phyloP scores from a whole-genome alignment of 441 rosid species.

The California macrophylla region DNA sequence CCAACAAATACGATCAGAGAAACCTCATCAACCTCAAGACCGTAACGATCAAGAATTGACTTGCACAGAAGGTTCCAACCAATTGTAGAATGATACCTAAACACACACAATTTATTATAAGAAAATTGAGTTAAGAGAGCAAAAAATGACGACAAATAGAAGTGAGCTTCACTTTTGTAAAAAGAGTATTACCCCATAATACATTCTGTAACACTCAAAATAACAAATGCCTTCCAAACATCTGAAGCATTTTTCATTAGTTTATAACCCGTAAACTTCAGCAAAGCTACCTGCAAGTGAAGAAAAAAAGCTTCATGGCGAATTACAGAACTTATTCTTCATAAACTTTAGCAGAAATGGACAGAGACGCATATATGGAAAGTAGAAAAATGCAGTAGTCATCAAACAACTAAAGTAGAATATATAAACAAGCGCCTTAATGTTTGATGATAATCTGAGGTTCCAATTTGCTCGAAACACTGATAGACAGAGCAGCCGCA shows the following conservation, averaged over 20 bases:
- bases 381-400: not conserved
- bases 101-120: not conserved
- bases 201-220: constrained; percentile 66
- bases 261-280: constrained; percentile 88
- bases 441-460: not conserved
- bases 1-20: constrained; percentile 55
- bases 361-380: not conserved
- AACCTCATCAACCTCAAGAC: constrained; percentile 58
- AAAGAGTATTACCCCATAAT: constrained; percentile 63
- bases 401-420: not conserved
- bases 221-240: constrained; percentile 82
- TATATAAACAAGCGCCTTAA: not conserved
- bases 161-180: not conserved
- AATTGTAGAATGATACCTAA: constrained; percentile 85
- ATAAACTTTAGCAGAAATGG: constrained; percentile 1
- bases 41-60: constrained; percentile 70
- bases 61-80: constrained; percentile 82
- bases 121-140: not conserved
- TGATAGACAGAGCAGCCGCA: not conserved
- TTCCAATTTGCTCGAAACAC: not conserved
- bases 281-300: constrained; percentile 78
- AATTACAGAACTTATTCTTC: not conserved
- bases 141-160: not conserved
- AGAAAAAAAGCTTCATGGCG: constrained; percentile 3
- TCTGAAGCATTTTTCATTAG: constrained; percentile 68